Percentiles rank a stretch among this genome's conserved stretches.
phyloP scores from a whole-genome alignment of 2,329 filamentous ascomycete species.

The Exophiala lecanii-corni region DNA sequence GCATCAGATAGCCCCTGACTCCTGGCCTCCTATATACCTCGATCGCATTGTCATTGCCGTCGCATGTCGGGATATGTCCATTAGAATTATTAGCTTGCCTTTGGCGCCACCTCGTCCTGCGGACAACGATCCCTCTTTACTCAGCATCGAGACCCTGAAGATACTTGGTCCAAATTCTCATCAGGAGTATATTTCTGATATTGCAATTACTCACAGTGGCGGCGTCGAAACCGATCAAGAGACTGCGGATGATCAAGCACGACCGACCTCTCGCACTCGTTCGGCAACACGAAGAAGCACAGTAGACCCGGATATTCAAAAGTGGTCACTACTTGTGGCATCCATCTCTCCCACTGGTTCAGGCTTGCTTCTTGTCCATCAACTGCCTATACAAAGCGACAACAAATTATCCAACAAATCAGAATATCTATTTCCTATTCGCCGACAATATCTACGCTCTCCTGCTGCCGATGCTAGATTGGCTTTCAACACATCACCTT shows the following conservation, averaged over 20 bases:
- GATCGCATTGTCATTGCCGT: constrained; percentile 51
- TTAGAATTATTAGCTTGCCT: constrained; percentile 52
- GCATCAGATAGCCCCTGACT: constrained; percentile 25
- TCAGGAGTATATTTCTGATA: constrained; percentile 47
- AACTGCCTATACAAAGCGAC: constrained; percentile 35
- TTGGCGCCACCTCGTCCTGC: constrained; percentile 48
- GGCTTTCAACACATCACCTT: constrained; percentile 50
- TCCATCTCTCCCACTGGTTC: constrained; percentile 43
- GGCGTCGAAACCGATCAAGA: constrained; percentile 25
- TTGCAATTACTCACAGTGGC: constrained; percentile 52
- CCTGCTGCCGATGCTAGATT: constrained; percentile 44
- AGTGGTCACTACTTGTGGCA: constrained; percentile 44
- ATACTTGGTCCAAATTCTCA: constrained; percentile 45
- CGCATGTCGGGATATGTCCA: constrained; percentile 53
- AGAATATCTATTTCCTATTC: constrained; percentile 41
- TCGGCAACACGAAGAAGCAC: constrained; percentile 17
- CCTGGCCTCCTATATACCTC: constrained; percentile 45
- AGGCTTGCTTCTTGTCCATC: constrained; percentile 43
- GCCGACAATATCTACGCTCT: constrained; percentile 45
- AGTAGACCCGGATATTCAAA: constrained; percentile 18
- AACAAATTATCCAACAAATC: constrained; percentile 29
- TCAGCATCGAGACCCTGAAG: constrained; percentile 45
- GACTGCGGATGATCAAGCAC: constrained; percentile 29
- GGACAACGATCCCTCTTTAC: constrained; percentile 32
- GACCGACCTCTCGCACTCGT: constrained; percentile 31